Evolutionary conservation across 139 green algal species (phyloP), one percentile per base, ranked within the genome.

Genomic region (Micromonas commoda): DNA sequence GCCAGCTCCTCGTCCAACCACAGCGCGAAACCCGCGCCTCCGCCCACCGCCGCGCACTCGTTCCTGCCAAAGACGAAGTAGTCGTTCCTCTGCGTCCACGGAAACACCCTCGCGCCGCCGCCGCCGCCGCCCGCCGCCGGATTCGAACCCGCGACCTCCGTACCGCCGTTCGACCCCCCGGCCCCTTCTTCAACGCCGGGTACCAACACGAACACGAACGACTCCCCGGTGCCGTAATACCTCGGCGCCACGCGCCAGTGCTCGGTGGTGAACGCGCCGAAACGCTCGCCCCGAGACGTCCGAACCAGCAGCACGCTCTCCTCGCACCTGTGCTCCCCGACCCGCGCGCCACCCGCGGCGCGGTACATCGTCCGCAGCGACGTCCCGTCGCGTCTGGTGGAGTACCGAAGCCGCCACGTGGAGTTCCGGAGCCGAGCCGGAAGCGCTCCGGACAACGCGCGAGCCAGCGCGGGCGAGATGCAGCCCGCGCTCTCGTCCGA

Each of bases 141-240:
- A n/a, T n/a, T n/a, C n/a, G n/a, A n/a, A n/a, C n/a, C n/a, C n/a
- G n/a, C n/a, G n/a, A n/a, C n/a, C n/a, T n/a, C n/a, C n/a, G n/a
- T n/a, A n/a, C n/a, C n/a, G n/a, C n/a, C n/a, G n/a, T n/a, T n/a
- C n/a, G n/a, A n/a, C n/a, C n/a, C n/a, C n/a, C n/a, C n/a, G n/a
- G n/a, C n/a, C n/a, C n/a, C n/a, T n/a, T n/a, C n/a, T n/a, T n/a
- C n/a, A n/a, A n/a, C n/a, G 57, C 31, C 34, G 2, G 84, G 79
- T 24, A 87, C 82, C 16, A 93, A 57, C 76, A 88, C 82, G 54
- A 93, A 95, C 2, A 93, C 90, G 54, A 89, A 93, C 23, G 81
- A 89, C 82, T 96, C 90, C 0, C 91, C 91, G 0, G 86, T 93
- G 81, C 91, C 91, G 74, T 90, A 92, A 81, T 92, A 94, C 31